These are phyloP conservation scores for Russula olivacea DNA, from an alignment of 768 basidiomycete genomes.

Conservation along the genomic window DNA sequence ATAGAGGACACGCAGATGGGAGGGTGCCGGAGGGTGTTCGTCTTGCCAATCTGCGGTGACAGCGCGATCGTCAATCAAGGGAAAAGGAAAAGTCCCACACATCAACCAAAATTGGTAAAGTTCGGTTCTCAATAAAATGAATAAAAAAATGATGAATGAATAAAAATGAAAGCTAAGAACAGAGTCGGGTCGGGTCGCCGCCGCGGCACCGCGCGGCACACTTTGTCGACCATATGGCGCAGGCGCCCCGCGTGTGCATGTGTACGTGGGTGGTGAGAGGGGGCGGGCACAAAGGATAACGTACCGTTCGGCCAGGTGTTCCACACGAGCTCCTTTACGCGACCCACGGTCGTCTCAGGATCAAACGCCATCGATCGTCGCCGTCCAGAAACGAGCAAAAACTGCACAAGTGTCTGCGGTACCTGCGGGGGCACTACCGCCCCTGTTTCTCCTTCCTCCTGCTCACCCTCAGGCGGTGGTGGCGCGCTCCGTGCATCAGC, in stretches of 20 bases:
- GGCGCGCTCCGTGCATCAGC: background rate
- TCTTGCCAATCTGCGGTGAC: constrained; percentile 64
- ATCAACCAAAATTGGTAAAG: constrained; percentile 8
- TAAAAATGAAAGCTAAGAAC: background rate
- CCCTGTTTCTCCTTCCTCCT: constrained; percentile 4
- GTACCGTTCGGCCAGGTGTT: constrained; percentile 72
- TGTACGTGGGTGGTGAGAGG: background rate
- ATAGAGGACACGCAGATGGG: constrained; percentile 69
- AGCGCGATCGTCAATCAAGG: constrained; percentile 10
- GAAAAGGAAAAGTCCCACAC: background rate
- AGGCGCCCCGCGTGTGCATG: background rate
- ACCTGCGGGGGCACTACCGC: constrained; percentile 44
- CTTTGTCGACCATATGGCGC: background rate
- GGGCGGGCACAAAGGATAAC: constrained; percentile 23
- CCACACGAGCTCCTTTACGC: constrained; percentile 82
- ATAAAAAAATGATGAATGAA: background rate
- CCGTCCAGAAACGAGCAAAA: constrained; percentile 64
- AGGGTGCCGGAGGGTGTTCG: constrained; percentile 70
- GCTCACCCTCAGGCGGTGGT: background rate
- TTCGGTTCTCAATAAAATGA: background rate
- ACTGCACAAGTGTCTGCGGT: constrained; percentile 61
- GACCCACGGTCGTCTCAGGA: constrained; percentile 64
- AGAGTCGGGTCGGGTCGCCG: background rate
- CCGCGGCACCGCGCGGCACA: background rate
- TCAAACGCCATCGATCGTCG: constrained; percentile 70